phyloP scores from a whole-genome alignment of 2,329 filamentous ascomycete species.

The Nakataea oryzae region DNA sequence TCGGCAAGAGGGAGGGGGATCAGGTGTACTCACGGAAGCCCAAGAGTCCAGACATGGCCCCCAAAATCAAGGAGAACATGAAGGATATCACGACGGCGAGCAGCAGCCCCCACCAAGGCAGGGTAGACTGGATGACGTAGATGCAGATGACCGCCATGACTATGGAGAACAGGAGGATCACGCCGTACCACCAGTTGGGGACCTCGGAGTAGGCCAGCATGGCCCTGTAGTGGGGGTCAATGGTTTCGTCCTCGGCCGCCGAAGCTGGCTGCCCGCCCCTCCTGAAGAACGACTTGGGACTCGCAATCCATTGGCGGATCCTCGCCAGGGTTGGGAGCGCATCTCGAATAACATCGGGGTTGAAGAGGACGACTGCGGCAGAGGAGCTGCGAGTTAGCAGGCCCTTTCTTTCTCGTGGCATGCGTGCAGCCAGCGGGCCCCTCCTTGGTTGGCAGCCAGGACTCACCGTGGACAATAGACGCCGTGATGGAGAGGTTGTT shows the following conservation, averaged over 20 bases:
- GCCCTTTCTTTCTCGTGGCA: background rate
- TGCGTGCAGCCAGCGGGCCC: too few species aligned
- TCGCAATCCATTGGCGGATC: background rate
- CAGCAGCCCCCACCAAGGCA: slow-evolving; percentile 31
- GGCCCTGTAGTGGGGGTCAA: slow-evolving; percentile 29
- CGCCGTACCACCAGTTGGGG: slow-evolving; percentile 29
- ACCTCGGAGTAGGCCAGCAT: slow-evolving; percentile 30
- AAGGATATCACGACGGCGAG: slow-evolving; percentile 23
- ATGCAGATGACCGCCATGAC: slow-evolving; percentile 25
- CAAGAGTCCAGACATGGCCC: slow-evolving; percentile 22
- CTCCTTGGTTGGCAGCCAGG: background rate
- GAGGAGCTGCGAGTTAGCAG: background rate
- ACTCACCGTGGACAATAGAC: slow-evolving; percentile 24
- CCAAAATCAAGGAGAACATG: slow-evolving; percentile 26
- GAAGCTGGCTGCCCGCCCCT: slow-evolving; percentile 6
- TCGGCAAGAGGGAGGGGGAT: too few species aligned
- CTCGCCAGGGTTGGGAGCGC: background rate
- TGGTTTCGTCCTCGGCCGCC: slow-evolving; percentile 8
- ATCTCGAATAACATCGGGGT: background rate
- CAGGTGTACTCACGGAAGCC: slow-evolving; percentile 25
- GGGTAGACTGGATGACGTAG: slow-evolving; percentile 22
- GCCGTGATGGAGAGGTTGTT: slow-evolving; percentile 34
- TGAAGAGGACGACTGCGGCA: slow-evolving; percentile 1
- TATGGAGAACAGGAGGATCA: slow-evolving; percentile 20
- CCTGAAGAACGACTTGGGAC: slow-evolving; percentile 1